phyloP scores from a whole-genome alignment of 768 basidiomycete species.

The Cyathus striatus region DNA sequence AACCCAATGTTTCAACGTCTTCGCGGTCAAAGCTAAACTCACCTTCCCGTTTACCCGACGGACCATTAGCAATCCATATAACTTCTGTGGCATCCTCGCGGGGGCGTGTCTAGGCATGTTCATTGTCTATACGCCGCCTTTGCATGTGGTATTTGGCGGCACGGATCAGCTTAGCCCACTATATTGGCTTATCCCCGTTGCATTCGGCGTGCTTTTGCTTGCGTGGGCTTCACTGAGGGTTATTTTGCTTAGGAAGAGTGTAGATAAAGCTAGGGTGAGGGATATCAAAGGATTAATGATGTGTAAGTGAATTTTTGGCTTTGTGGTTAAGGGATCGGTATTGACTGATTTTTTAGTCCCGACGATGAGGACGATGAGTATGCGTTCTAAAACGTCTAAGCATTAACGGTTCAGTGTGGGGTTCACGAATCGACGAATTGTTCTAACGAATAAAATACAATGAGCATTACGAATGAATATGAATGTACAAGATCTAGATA shows the following conservation, averaged over 20 bases:
- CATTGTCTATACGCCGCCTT: conserved; percentile 63
- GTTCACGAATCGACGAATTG: too few species aligned
- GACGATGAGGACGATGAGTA: conserved; percentile 61
- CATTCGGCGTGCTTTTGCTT: conserved; percentile 51
- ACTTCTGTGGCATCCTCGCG: conserved; percentile 57
- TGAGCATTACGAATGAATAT: background rate
- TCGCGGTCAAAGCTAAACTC: conserved; percentile 62
- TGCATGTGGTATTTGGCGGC: conserved; percentile 67
- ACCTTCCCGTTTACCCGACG: conserved; percentile 59
- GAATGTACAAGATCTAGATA: too few species aligned
- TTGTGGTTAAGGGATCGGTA: background rate
- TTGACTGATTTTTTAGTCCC: conserved; percentile 37
- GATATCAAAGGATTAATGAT: conserved; percentile 68
- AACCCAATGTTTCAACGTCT: conserved; percentile 64
- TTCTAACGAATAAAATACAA: too few species aligned
- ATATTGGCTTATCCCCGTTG: conserved; percentile 65
- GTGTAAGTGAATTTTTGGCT: conserved; percentile 41
- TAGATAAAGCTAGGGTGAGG: conserved; percentile 52
- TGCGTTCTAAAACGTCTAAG: conserved; percentile 36
- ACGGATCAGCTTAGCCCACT: conserved; percentile 51
- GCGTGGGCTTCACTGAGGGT: conserved; percentile 58
- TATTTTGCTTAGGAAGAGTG: conserved; percentile 46
- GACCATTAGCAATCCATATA: conserved; percentile 54
- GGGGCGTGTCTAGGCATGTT: conserved; percentile 64
- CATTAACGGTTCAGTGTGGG: too few species aligned